These are phyloP conservation scores for Alternaria postmessia DNA, from an alignment of 2,329 filamentous ascomycete species.

Conservation along the genomic window DNA sequence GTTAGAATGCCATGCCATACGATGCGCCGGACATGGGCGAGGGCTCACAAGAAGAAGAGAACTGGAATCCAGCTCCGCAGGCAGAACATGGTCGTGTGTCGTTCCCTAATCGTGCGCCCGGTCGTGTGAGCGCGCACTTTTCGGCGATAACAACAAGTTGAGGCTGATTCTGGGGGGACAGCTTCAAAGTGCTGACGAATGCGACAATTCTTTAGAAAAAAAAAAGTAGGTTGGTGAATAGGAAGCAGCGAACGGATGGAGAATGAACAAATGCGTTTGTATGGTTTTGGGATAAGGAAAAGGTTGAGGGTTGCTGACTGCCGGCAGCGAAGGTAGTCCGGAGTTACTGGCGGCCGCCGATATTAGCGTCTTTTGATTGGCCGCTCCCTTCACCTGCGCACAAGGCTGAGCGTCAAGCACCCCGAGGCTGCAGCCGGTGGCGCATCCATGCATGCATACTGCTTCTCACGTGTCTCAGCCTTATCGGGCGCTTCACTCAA, in stretches of 20 bases:
- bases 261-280: constrained; percentile 15
- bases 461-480: constrained; percentile 12
- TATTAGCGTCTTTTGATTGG: constrained; percentile 6
- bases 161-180: not conserved
- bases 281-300: constrained; percentile 7
- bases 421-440: constrained; percentile 2
- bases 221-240: not conserved
- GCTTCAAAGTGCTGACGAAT: not conserved
- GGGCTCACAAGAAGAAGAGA: constrained; percentile 60
- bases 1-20: constrained; percentile 8
- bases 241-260: constrained; percentile 9
- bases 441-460: constrained; percentile 7
- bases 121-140: constrained; percentile 7
- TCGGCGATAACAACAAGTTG: not conserved
- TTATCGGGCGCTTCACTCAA: not conserved
- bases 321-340: constrained; percentile 1
- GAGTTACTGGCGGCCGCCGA: constrained; percentile 16
- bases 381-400: not conserved
- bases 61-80: constrained; percentile 65
- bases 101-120: not conserved
- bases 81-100: constrained; percentile 65
- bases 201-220: not conserved
- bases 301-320: constrained; percentile 6
- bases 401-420: not conserved
- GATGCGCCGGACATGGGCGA: not conserved